A percentile compares a stretch with the other conserved stretches of the same genome.
Evolutionary conservation across 176 grass and related monocot species (phyloP).

Genomic region (Paspalum vaginatum): DNA sequence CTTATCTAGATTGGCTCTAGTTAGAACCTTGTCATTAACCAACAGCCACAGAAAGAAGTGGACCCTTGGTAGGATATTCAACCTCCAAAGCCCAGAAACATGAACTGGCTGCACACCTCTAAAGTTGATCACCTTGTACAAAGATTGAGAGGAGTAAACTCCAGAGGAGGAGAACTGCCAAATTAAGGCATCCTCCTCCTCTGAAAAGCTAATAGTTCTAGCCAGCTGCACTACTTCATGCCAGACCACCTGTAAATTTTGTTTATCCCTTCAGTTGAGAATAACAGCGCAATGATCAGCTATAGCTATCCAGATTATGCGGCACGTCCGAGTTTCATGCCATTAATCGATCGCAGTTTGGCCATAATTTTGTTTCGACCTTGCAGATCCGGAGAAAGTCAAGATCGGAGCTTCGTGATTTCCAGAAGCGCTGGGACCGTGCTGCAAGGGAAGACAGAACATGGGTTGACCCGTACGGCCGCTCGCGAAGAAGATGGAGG

Average conservation of each 20-base stretch:
- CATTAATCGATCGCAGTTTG: neutral
- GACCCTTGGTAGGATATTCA: too few species aligned
- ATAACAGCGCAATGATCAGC: neutral
- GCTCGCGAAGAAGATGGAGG: constrained; percentile 36
- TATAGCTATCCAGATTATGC: constrained; percentile 8
- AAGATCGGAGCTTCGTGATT: constrained; percentile 53
- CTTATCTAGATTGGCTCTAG: too few species aligned
- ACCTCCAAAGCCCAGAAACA: too few species aligned
- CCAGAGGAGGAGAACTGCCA: too few species aligned
- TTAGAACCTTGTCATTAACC: too few species aligned
- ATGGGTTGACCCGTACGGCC: constrained; percentile 71
- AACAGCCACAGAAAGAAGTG: too few species aligned
- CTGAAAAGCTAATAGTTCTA: too few species aligned
- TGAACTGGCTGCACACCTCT: too few species aligned
- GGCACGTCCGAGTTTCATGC: neutral
- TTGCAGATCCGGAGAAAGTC: constrained; percentile 63
- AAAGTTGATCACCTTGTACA: too few species aligned
- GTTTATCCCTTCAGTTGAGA: neutral
- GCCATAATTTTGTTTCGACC: neutral
- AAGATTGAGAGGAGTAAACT: too few species aligned
- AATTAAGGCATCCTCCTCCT: too few species aligned
- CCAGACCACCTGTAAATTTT: constrained; percentile 24
- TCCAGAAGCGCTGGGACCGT: constrained; percentile 68
- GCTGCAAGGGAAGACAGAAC: constrained; percentile 61
- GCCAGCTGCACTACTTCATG: too few species aligned